Base-by-base conservation (phyloP, 2,329 filamentous ascomycete genomes). In the Aureobasidium sp. region DNA sequence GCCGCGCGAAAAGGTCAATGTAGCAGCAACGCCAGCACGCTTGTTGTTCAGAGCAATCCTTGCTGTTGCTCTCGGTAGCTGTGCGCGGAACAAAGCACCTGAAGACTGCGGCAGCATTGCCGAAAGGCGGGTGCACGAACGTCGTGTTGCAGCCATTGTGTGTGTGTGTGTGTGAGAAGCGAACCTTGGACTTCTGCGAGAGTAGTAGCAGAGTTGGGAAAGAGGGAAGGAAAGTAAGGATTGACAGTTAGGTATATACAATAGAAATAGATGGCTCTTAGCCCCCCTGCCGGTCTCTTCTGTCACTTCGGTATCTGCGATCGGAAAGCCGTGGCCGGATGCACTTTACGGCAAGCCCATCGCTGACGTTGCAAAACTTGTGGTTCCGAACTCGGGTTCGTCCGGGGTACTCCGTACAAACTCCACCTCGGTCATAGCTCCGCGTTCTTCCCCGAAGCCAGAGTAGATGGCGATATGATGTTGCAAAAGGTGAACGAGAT, bases 81-180 rank as follows among this genome's bases (percentile, higher is more conserved):
- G 55, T 45, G 34, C 13, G 25, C 36, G 36, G 36, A 59, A 9
- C 21, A 59, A 34, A 29, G 36, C 57, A 41, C 34, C 42, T 5
- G 57, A 59, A 8, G 57, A 34, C 27, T 36, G 41, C n/a, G 57
- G 57, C 8, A 59, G 34, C 27, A 59, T 13, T 27, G 57, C 57
- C 57, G 57, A 59, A 6, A 59, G 44, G 27, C 57, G 57, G n/a
- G 36, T 50, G 45, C 57, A 59, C 42, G 57, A 59, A 32, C 57
- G 57, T 37, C 57, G 21, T 50, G 57, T 50, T 16, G 57, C 57
- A 34, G 57, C 57, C 57, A 59, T 59, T 50, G 34, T 59, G 25
- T 25, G 36, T 50, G 34, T 59, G 25, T 25, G 36, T 32, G 21
- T 21, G 21, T 21, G 21, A 21, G 21, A 21, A 21, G 21, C 25